Percentiles rank a stretch among this genome's conserved stretches.
phyloP scores from a whole-genome alignment of 2,329 filamentous ascomycete genomes.

The Zymoseptoria tritici region DNA sequence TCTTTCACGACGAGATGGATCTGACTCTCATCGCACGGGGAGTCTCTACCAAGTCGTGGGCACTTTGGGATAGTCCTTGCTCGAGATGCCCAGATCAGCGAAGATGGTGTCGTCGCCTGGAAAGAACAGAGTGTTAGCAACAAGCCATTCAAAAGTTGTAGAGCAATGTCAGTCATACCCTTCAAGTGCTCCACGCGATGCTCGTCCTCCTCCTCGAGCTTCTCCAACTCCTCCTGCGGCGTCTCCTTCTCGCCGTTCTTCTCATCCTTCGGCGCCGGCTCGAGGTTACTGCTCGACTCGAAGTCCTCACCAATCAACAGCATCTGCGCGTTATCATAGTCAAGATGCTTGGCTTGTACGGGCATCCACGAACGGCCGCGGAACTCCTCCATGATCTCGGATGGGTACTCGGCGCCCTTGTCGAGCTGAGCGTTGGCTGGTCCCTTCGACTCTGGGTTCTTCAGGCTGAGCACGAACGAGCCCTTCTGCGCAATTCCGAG shows the following conservation, averaged over 20 bases:
- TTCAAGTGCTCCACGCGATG: slow-evolving; percentile 55
- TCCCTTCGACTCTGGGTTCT: slow-evolving; percentile 66
- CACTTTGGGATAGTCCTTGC: slow-evolving; percentile 58
- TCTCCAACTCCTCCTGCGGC: slow-evolving; percentile 63
- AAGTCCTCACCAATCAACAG: slow-evolving; percentile 66
- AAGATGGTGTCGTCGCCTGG: slow-evolving; percentile 54
- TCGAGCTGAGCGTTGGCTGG: slow-evolving; percentile 58
- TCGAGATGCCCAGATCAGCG: slow-evolving; percentile 51
- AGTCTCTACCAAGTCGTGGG: slow-evolving; percentile 51
- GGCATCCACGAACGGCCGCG: slow-evolving; percentile 65
- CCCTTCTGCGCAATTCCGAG: slow-evolving; percentile 65
- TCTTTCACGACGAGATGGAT: too few species aligned
- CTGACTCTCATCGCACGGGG: too few species aligned
- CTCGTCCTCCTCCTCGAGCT: slow-evolving; percentile 67
- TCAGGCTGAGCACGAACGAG: slow-evolving; percentile 70
- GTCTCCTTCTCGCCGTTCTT: slow-evolving; percentile 51
- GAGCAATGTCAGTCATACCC: slow-evolving; percentile 33
- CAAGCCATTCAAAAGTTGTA: too few species aligned
- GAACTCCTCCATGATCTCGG: slow-evolving; percentile 70
- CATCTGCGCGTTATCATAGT: slow-evolving; percentile 69
- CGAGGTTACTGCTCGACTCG: slow-evolving; percentile 50
- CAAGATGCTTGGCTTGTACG: slow-evolving; percentile 53
- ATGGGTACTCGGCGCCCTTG: slow-evolving; percentile 60
- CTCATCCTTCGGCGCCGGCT: slow-evolving; percentile 51
- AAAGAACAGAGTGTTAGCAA: slow-evolving; percentile 4